These are phyloP conservation scores for Rubus idaeus DNA, from an alignment of 306 rosid genomes.

Conservation along the genomic window DNA sequence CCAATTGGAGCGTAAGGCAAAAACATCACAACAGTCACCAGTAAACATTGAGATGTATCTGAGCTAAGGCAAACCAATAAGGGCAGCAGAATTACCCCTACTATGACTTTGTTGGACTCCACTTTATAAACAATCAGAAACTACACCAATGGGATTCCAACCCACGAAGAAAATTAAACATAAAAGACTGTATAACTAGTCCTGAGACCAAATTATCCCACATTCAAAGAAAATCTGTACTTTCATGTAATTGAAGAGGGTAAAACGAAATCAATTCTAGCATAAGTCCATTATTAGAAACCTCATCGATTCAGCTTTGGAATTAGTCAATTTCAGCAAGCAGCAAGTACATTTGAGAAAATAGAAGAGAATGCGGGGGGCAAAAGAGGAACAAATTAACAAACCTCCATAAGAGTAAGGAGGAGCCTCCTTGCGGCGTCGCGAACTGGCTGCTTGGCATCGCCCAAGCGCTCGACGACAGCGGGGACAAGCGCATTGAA, in stretches of 20 bases:
- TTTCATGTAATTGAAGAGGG: background rate
- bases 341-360: background rate
- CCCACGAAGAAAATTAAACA: background rate
- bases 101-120: background rate
- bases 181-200: background rate
- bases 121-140: background rate
- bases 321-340: background rate
- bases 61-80: background rate
- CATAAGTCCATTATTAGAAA: background rate
- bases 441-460: slow-evolving; percentile 91
- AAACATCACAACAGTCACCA: background rate
- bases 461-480: slow-evolving; percentile 94
- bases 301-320: background rate
- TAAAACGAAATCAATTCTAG: background rate
- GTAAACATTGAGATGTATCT: background rate
- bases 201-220: background rate
- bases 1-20: background rate
- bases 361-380: background rate
- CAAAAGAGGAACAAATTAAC: slow-evolving; percentile 1
- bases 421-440: slow-evolving; percentile 90
- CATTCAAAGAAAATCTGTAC: background rate
- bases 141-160: background rate
- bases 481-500: slow-evolving; percentile 97
- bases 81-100: background rate
- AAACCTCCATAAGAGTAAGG: slow-evolving; percentile 98